Conservation (phyloP, 2,329 filamentous ascomycete genomes). For the Fusarium drepaniforme region DNA sequence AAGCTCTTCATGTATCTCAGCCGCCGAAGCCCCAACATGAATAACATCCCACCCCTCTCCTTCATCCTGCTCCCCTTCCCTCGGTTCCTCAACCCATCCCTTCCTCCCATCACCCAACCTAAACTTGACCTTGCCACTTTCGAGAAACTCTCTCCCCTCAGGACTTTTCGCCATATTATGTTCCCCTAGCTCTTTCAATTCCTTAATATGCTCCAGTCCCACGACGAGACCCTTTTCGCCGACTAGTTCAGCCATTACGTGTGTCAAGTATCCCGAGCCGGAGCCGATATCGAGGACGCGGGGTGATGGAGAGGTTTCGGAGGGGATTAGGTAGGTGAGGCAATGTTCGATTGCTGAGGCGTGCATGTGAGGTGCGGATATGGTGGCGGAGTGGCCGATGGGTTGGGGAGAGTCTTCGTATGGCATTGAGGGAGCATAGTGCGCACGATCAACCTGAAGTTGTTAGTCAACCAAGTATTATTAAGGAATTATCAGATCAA, state of each 20-base stretch:
- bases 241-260: constrained; percentile 85
- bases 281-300: constrained; percentile 81
- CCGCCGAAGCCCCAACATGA: constrained; percentile 91
- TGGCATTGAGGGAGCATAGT: constrained; percentile 79
- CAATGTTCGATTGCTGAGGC: constrained; percentile 65
- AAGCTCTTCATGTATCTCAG: constrained; percentile 76
- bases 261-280: constrained; percentile 87
- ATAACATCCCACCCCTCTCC: constrained; percentile 86
- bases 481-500: too few species aligned
- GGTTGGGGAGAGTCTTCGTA: constrained; percentile 73
- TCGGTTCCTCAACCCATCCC: constrained; percentile 65
- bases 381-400: constrained; percentile 68
- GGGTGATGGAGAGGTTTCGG: constrained; percentile 49
- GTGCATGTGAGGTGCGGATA: constrained; percentile 73
- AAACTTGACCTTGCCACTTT: constrained; percentile 75
- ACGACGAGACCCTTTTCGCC: constrained; percentile 67
- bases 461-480: background rate
- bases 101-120: constrained; percentile 80
- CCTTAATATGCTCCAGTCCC: constrained; percentile 80
- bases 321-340: constrained; percentile 57
- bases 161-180: constrained; percentile 74
- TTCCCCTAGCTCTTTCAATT: constrained; percentile 72
- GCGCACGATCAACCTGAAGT: constrained; percentile 82
- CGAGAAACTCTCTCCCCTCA: constrained; percentile 70
- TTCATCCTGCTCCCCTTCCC: constrained; percentile 60